phyloP scores from a whole-genome alignment of 768 basidiomycete species.

The Kwoniella heveanensis region DNA sequence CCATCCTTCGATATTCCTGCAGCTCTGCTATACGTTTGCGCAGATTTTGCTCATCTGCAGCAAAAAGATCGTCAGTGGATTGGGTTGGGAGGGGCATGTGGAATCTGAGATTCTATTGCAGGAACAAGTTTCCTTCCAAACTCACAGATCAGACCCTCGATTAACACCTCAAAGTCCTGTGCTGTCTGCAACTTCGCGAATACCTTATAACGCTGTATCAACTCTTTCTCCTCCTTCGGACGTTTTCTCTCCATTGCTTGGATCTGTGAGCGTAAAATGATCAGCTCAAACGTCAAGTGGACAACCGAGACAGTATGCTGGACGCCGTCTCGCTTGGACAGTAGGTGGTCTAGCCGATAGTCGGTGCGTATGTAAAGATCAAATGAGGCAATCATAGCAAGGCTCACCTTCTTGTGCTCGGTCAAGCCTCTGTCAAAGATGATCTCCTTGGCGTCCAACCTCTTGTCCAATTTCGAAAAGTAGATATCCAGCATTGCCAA shows the following conservation, averaged over 20 bases:
- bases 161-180: slow-evolving; percentile 84
- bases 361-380: too few species aligned
- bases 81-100: too few species aligned
- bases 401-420: slow-evolving; percentile 91
- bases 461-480: slow-evolving; percentile 79
- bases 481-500: slow-evolving; percentile 87
- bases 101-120: too few species aligned
- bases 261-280: slow-evolving; percentile 62
- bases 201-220: slow-evolving; percentile 81
- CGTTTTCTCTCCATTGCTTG: slow-evolving; percentile 89
- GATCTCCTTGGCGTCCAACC: slow-evolving; percentile 78
- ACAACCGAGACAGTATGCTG: too few species aligned
- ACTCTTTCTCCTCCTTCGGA: slow-evolving; percentile 85
- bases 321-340: too few species aligned
- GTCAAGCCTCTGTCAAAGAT: slow-evolving; percentile 89
- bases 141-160: slow-evolving; percentile 87
- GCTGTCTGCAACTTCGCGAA: slow-evolving; percentile 89
- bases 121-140: too few species aligned
- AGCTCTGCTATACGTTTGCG: slow-evolving; percentile 87
- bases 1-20: slow-evolving; percentile 84
- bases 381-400: background rate
- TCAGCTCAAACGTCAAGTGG: background rate
- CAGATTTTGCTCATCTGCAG: slow-evolving; percentile 78
- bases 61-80: too few species aligned
- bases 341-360: too few species aligned